Conservation (phyloP, 768 basidiomycete species). For the Suillus variegatus region DNA sequence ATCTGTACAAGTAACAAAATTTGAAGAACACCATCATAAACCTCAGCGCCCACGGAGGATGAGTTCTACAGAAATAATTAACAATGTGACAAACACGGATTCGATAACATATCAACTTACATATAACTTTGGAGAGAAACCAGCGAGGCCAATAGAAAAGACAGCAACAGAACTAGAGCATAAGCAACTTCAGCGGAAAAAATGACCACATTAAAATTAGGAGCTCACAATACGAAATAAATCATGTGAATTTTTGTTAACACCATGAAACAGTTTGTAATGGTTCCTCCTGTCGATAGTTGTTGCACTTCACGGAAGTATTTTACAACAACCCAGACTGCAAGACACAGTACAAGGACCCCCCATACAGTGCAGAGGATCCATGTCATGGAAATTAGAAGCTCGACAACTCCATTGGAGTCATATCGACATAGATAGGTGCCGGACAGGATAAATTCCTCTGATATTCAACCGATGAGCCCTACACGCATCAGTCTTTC, state of each 20-base stretch:
- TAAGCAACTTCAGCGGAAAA: background rate
- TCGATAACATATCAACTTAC: background rate
- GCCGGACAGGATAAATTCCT: background rate
- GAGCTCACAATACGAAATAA: background rate
- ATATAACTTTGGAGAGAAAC: background rate
- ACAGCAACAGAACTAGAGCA: background rate
- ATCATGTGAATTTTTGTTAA: background rate
- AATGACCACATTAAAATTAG: background rate
- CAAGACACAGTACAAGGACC: background rate
- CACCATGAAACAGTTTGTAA: background rate
- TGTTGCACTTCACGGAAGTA: background rate
- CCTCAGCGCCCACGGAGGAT: background rate
- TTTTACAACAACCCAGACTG: background rate
- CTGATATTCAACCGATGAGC: background rate
- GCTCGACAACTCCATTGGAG: too few relatives aligned
- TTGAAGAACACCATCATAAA: background rate
- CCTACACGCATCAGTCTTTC: background rate
- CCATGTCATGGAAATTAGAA: background rate
- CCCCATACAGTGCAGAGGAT: background rate
- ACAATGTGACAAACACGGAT: background rate
- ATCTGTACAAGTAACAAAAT: background rate
- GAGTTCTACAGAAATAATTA: background rate
- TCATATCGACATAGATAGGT: background rate
- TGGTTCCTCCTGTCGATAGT: background rate
- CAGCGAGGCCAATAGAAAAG: background rate